Evolutionary conservation across 305 asterid genomes (phyloP), one percentile per base, ranked within the genome.

Genomic region (Lippia alba): DNA sequence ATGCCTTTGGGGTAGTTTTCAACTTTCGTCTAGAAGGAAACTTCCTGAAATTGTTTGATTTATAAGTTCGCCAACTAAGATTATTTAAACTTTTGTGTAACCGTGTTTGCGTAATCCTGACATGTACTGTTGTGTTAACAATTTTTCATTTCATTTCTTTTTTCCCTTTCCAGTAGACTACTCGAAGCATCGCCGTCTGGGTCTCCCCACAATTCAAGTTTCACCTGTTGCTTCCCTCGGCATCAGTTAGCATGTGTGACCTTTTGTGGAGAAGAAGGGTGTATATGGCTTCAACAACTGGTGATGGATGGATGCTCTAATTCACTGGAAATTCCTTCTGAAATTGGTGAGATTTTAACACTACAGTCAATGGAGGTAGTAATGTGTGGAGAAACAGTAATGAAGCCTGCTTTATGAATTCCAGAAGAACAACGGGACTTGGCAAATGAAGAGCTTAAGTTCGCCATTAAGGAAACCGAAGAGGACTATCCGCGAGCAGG

Each of bases 381-480:
- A 9, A 16, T 5, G 1, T 71, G 79, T 19, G 11, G 15, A 15
- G 2, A 6, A 8, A 14, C 48, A 18, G 16, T 41, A 3, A 1
- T 0, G 20, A n/a, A n/a, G 19, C 60, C 65, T 36, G 70, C 70
- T 8, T 0, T 14, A 0, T 2, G 30, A 3, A 44, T 74, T 41
- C 9, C 14, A 56, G 16, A 68, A 61, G 67, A 58, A 20, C 78
- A 39, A 50, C 40, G 0, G 19, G 76, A 73, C 9, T 2, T n/a
- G 16, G n/a, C 56, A 60, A 71, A 67, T 15, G 66, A 39, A 44
- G 66, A 59, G 33, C 65, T 78, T 12, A 33, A 55, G 34, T 53
- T 73, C 70, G 30, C 44, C 66, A 58, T 60, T 39, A 14, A 66
- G 9, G 72, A 72, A 20, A 65, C 56, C 49, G 67, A 73, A 16